Base-by-base conservation (phyloP, 495 filamentous ascomycete genomes). In the Tuber melanosporum region DNA sequence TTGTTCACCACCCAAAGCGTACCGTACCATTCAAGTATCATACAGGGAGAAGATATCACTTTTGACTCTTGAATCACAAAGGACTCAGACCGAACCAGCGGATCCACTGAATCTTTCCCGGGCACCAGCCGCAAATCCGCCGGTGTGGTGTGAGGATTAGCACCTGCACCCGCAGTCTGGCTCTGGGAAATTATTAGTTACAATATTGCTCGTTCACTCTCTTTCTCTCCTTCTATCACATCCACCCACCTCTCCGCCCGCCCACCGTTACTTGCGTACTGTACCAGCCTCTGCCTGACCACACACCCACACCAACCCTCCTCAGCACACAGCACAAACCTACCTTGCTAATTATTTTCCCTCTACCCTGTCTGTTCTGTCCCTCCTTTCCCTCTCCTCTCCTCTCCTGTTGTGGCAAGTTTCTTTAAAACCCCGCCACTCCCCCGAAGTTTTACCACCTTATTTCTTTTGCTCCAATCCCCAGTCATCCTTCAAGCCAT, bases 41-140 rank as follows among this genome's bases (percentile, higher is more conserved):
- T 32, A 66, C 74, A 39, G 49, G 49, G 49, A 43, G 44, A 70
- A 70, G 74, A 80, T 80, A 80, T 80, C 78, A 80, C 49, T 80
- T 76, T 75, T 76, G 62, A 71, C 47, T 71, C 71, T 70, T 79
- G 73, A 70, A 80, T 80, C 73, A 71, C 73, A 79, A 73, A 74
- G 75, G 62, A 78, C 72, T 78, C 75, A 79, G 76, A 72, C 77
- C 76, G 77, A 79, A 74, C 77, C 76, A 79, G 47, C 52, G 52
- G 77, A 70, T 73, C 76, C 77, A 71, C 75, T 57, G 57, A 66
- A 66, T 26, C 12, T 66, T 62, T 66, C 77, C 74, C 72, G 76
- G 76, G 49, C 77, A 78, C 77, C 77, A 79, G 75, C 77, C 75
- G 77, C 73, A 78, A 78, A 78, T 75, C 76, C 76, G 70, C 77